Evolutionary conservation across 176 grass and related monocot species (phyloP), one percentile per base, ranked within the genome.

Genomic region (Guadua angustifolia): DNA sequence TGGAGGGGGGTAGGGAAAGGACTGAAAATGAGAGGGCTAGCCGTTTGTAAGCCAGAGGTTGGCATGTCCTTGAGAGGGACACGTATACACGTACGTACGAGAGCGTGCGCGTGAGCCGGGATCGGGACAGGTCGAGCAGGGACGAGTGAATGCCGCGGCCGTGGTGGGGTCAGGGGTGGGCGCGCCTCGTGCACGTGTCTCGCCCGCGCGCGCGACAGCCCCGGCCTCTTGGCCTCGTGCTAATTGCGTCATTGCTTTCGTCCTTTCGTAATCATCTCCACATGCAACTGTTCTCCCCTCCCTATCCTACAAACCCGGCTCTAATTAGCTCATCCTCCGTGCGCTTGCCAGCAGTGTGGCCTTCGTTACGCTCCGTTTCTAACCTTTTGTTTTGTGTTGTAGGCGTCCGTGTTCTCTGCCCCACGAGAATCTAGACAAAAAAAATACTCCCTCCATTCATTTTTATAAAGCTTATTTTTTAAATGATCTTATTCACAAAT

Each of bases 181-280:
- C 56, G 3, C 9, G 7, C 3, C 56, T 11, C 21, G 56, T 58
- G 56, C 21, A 1, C 2, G 9, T 2, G n/a, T 12, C 57, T 11
- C 21, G n/a, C 57, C 56, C n/a, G n/a, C 56, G 9, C 56, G 18
- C 18, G 17, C 52, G 52, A 6, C 17, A 18, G 51, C 18, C 17
- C 51, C 18, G 15, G 14, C 53, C 53, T 9, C 53, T n/a, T n/a
- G 19, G 19, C 55, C 55, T 57, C 55, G 55, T 21, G 9, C 57
- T 60, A 14, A 25, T 13, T 7, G 73, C 38, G 78, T 18, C 64
- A 6, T 56, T 39, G 64, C 62, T 56, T 67, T n/a, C 47, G 64
- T 39, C 33, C 78, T 42, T 5, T 9, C 49, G 13, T 69, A 53
- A 67, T 79, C 26, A 53, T 66, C 78, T 52, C 46, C 62, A 80